phyloP scores from a whole-genome alignment of 1,284 basidiomycete species.

The Heterobasidion annosum region DNA sequence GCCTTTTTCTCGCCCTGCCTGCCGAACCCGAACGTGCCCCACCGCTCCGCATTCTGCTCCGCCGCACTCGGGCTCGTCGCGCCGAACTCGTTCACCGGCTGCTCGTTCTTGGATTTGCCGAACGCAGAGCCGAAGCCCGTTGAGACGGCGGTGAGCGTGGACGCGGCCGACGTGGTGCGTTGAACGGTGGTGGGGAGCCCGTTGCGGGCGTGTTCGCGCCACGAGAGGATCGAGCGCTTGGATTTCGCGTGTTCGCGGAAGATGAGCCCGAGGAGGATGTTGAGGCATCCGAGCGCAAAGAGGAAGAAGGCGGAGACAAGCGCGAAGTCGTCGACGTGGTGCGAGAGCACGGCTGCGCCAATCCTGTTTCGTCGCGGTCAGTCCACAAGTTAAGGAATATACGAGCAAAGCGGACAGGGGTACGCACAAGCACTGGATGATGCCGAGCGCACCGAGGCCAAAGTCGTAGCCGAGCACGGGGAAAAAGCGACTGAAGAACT shows the following conservation, averaged over 20 bases:
- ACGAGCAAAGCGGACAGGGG: background rate
- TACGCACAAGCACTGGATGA: constrained; percentile 71
- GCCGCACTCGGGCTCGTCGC: background rate
- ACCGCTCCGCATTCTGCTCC: constrained; percentile 12
- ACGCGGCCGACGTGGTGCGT: constrained; percentile 2
- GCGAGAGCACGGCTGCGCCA: constrained; percentile 74
- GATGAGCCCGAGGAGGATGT: constrained; percentile 65
- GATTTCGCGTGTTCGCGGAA: constrained; percentile 35
- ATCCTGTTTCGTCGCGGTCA: constrained; percentile 26
- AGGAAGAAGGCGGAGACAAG: constrained; percentile 78
- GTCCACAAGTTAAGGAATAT: background rate
- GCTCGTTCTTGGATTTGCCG: background rate
- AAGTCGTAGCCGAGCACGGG: constrained; percentile 81
- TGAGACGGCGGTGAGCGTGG: background rate
- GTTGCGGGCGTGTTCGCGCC: constrained; percentile 3
- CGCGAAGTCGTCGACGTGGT: constrained; percentile 65
- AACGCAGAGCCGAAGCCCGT: background rate
- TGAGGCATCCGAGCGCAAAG: constrained; percentile 72
- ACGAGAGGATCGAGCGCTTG: constrained; percentile 1
- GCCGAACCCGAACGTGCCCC: constrained; percentile 64
- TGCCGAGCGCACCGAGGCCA: constrained; percentile 74
- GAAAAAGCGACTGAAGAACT: constrained; percentile 72
- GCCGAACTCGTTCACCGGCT: background rate
- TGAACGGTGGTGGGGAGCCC: constrained; percentile 5
- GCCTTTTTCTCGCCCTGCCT: constrained; percentile 70